Evolutionary conservation across 345 rosid species (phyloP).

Genomic region (Abelmoschus esculentus): DNA sequence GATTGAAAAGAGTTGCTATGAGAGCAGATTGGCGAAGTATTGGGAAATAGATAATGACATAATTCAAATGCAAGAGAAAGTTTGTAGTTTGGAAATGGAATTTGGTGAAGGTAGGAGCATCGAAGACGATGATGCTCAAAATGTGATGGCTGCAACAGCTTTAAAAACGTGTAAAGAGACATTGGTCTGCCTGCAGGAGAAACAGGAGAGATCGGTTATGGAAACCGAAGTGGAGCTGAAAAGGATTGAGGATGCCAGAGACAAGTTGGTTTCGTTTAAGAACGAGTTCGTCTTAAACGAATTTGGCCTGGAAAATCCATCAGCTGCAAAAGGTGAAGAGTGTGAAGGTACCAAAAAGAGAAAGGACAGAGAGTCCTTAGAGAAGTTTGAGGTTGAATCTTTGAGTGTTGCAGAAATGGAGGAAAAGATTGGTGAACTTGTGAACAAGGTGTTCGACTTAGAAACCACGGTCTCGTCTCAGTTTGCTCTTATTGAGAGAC

Average conservation of each 20-base stretch:
- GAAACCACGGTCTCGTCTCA: constrained; percentile 79
- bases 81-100: constrained; percentile 64
- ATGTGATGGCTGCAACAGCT: constrained; percentile 71
- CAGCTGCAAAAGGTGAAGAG: constrained; percentile 6
- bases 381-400: constrained; percentile 33
- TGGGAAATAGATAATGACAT: constrained; percentile 74
- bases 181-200: constrained; percentile 54
- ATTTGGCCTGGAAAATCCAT: constrained; percentile 11
- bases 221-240: constrained; percentile 46
- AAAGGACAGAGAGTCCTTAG: background rate
- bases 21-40: constrained; percentile 50
- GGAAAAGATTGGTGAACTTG: constrained; percentile 85
- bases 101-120: constrained; percentile 62
- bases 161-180: constrained; percentile 74
- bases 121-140: constrained; percentile 78
- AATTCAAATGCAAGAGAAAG: constrained; percentile 54
- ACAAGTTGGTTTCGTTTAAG: constrained; percentile 48
- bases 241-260: constrained; percentile 41
- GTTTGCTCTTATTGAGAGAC: constrained; percentile 49
- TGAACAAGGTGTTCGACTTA: constrained; percentile 60
- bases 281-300: constrained; percentile 24
- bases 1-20: background rate
- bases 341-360: background rate
- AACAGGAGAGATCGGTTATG: constrained; percentile 49
- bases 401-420: constrained; percentile 46